phyloP scores from a whole-genome alignment of 2,329 filamentous ascomycete genomes.

The Ciborinia camelliae region DNA sequence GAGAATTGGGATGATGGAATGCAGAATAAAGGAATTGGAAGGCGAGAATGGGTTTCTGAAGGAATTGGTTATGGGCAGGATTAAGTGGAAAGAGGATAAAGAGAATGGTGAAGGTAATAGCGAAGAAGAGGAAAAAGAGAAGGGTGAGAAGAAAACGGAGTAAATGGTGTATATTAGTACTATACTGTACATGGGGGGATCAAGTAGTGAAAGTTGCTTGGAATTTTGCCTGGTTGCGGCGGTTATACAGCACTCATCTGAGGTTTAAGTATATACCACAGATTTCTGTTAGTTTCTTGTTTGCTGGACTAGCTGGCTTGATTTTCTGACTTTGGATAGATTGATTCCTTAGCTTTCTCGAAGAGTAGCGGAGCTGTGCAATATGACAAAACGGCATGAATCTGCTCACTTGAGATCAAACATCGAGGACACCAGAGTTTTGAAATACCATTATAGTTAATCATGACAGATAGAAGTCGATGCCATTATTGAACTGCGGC shows the following conservation, averaged over 20 bases:
- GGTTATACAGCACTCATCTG: background rate
- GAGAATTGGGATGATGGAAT: slow-evolving; percentile 69
- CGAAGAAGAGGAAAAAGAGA: slow-evolving; percentile 19
- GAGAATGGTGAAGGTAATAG: slow-evolving; percentile 37
- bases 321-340: background rate
- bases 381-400: background rate
- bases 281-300: background rate
- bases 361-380: background rate
- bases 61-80: slow-evolving; percentile 69
- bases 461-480: background rate
- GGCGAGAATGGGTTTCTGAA: slow-evolving; percentile 79
- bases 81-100: slow-evolving; percentile 37
- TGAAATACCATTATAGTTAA: background rate
- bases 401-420: background rate
- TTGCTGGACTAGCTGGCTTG: background rate
- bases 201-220: background rate
- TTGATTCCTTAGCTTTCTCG: too few relatives aligned
- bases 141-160: background rate
- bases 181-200: background rate
- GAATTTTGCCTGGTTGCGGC: background rate
- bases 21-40: slow-evolving; percentile 68
- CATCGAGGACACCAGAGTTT: background rate
- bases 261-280: background rate
- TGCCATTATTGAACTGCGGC: background rate
- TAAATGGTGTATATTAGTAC: background rate